Base-by-base conservation (phyloP, 148 eudicot species). In the Camellia sinensis region DNA sequence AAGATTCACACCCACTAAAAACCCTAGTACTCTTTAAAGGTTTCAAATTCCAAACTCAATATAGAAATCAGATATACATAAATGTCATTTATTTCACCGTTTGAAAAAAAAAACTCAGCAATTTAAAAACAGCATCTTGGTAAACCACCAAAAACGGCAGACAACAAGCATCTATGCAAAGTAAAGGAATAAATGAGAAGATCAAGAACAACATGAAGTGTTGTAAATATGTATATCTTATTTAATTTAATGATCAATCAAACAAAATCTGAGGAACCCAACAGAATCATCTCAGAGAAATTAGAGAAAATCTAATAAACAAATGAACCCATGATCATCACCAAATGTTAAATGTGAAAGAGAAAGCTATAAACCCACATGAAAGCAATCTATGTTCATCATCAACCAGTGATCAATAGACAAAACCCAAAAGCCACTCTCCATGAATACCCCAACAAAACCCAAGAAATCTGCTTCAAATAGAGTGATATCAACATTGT, bases 101-200 rank as follows among this genome's bases (percentile, higher is more conserved):
- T 84, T 70, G 71, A 77, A 84, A 75, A 68, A 68, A 50, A 83
- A 29, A 29, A 29, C 37, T 84, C 92, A 85, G 86, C 89, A 87
- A 85, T 82, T 29, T 18, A 86, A 84, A 87, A 88, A 92, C 96
- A 87, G 91, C 89, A 89, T 88, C 93, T 90, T 77, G 84, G 84
- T 44, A 76, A 88, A 86, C 87, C 86, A 84, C 90, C 82, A 82
- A 89, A 29, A 80, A 79, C 86, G 71, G 87, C 77, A 82, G 92
- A 92, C 96, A 90, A 76, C 52, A 81, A 90, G 93, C 92, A 92
- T 92, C 96, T 90, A 82, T 52, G 64, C 14, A 13, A 59, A 76
- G 64, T 66, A 78, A 77, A 79, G 67, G 78, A 84, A 79, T 83
- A 81, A 79, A 67, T 75, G 13, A 73, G 67, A 81, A 78, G 82